These are phyloP conservation scores for Fonticula alba DNA, from an alignment of 78 protist genomes.

Conservation along the genomic window DNA sequence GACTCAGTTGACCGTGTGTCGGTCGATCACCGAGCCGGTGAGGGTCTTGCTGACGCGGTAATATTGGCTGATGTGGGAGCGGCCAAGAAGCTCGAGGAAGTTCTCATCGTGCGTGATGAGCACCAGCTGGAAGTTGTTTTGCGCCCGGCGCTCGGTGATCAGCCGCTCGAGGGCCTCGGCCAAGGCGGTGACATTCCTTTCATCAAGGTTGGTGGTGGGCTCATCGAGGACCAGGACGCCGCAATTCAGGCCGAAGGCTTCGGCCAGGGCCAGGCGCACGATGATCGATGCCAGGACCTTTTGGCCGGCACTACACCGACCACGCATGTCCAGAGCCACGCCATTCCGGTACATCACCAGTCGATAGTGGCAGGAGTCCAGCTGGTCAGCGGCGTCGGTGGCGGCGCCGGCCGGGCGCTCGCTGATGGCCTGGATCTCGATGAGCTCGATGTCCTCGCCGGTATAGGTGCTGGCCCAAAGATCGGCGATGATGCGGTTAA, in stretches of 20 bases:
- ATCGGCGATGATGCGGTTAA: slow-evolving; percentile 69
- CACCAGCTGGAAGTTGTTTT: slow-evolving; percentile 81
- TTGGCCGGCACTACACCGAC: slow-evolving; percentile 97
- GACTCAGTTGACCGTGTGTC: too few species aligned
- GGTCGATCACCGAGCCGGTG: too few species aligned
- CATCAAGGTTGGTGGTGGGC: slow-evolving; percentile 97
- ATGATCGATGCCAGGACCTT: slow-evolving; percentile 89
- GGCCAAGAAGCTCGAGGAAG: slow-evolving; percentile 27
- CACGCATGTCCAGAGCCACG: slow-evolving; percentile 86
- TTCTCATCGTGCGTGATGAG: slow-evolving; percentile 97
- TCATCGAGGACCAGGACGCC: slow-evolving; percentile 98
- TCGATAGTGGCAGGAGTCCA: slow-evolving; percentile 16
- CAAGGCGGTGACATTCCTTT: slow-evolving; percentile 57
- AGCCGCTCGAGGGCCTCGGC: slow-evolving; percentile 52
- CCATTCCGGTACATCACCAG: slow-evolving; percentile 67
- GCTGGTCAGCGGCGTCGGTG: slow-evolving; percentile 2
- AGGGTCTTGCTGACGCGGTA: too few species aligned
- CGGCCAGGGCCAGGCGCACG: slow-evolving; percentile 93
- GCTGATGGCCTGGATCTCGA: slow-evolving; percentile 60
- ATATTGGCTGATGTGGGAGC: not conserved
- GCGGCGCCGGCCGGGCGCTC: slow-evolving; percentile 10
- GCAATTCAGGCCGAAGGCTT: slow-evolving; percentile 87
- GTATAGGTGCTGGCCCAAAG: slow-evolving; percentile 73
- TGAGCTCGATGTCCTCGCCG: slow-evolving; percentile 82
- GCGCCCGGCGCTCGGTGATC: slow-evolving; percentile 35